Percentiles rank a stretch among this genome's conserved stretches.
Evolutionary conservation across 1,284 basidiomycete species (phyloP).

Genomic region (Erythrobasidium hasegawianum): DNA sequence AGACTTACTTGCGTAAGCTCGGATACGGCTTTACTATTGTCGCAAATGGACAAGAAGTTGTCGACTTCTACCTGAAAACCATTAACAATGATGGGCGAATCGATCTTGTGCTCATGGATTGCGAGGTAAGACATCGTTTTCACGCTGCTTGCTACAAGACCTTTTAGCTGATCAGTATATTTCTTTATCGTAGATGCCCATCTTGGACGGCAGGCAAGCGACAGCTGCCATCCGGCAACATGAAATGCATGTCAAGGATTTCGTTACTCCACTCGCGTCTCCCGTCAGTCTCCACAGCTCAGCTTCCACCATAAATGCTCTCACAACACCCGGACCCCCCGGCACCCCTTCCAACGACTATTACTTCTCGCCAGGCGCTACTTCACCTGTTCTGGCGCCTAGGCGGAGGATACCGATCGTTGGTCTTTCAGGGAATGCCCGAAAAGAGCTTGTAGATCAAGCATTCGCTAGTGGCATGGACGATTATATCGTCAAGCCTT

Average conservation of each 20-base stretch:
- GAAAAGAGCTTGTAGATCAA: slow-evolving; percentile 28
- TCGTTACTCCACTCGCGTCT: slow-evolving; percentile 22
- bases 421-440: slow-evolving; percentile 31
- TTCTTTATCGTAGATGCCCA: slow-evolving; percentile 33
- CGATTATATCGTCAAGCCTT: slow-evolving; percentile 31
- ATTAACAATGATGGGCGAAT: slow-evolving; percentile 7
- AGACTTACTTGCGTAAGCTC: slow-evolving; percentile 26
- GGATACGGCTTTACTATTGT: slow-evolving; percentile 22
- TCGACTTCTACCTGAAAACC: slow-evolving; percentile 28
- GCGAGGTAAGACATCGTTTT: slow-evolving; percentile 28
- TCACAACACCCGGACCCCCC: slow-evolving; percentile 35
- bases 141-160: neutral
- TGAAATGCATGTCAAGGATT: slow-evolving; percentile 14
- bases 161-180: no score
- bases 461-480: slow-evolving; percentile 34
- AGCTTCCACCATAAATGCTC: slow-evolving; percentile 37
- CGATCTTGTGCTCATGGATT: slow-evolving; percentile 30
- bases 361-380: slow-evolving; percentile 15
- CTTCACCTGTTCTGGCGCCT: slow-evolving; percentile 3
- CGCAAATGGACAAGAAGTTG: slow-evolving; percentile 27
- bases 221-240: slow-evolving; percentile 22
- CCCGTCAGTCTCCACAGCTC: slow-evolving; percentile 48
- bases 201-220: slow-evolving; percentile 26
- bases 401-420: slow-evolving; percentile 15
- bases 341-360: neutral